These are phyloP conservation scores for Graphilbum fragrans DNA, from an alignment of 2,329 filamentous ascomycete genomes.

Conservation along the genomic window DNA sequence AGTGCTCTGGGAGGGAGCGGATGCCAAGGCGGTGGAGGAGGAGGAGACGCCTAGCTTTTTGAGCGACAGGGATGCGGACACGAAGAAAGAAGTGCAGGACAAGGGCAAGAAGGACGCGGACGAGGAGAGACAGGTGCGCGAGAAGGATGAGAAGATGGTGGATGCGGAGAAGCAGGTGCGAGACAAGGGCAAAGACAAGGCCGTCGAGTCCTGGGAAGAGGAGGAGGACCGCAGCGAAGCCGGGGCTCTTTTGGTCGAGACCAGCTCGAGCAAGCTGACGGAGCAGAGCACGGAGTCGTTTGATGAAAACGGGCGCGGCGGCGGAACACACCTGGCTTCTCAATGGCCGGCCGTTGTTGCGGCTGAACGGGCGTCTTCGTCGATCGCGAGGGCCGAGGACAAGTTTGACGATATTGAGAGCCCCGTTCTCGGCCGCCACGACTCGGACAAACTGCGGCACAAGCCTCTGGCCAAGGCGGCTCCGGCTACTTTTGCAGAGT, in stretches of 20 bases:
- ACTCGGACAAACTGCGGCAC: conserved; percentile 14
- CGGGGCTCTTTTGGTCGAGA: not conserved
- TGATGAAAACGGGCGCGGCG: conserved; percentile 10
- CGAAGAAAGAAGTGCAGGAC: not conserved
- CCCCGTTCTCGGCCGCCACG: conserved; percentile 17
- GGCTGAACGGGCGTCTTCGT: not conserved
- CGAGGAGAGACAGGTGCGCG: too few species aligned
- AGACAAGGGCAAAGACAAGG: not conserved
- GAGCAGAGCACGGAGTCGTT: conserved; percentile 7
- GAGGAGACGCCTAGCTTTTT: too few species aligned
- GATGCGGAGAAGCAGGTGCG: not conserved
- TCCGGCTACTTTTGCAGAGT: not conserved
- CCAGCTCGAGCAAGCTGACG: conserved; percentile 9
- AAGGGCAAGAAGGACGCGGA: too few species aligned
- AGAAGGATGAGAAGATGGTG: not conserved
- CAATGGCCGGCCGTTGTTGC: not conserved
- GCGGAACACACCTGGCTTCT: conserved; percentile 7
- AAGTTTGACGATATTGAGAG: conserved; percentile 12
- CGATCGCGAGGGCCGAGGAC: not conserved
- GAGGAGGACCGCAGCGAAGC: conserved; percentile 4
- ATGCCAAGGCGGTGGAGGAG: conserved; percentile 21
- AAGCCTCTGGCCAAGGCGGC: conserved; percentile 7
- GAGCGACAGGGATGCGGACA: too few species aligned
- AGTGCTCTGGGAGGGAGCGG: conserved; percentile 29
- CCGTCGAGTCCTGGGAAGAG: too few species aligned